Evolutionary conservation across 2,329 filamentous ascomycete genomes (phyloP).

Genomic region (Ceratocystis smalleyi): DNA sequence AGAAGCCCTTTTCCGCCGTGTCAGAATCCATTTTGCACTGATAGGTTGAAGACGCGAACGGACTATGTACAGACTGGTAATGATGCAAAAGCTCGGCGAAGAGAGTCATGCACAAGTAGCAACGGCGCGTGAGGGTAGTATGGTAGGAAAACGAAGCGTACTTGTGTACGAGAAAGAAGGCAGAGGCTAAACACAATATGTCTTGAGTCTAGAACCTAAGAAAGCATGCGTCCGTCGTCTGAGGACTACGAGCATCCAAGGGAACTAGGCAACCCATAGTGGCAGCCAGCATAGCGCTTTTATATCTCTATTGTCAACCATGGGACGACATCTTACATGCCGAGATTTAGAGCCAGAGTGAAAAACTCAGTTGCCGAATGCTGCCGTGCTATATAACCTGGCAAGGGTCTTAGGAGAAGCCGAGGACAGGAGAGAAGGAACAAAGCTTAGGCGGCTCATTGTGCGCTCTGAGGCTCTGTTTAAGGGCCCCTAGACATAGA

Average conservation of each 20-base stretch:
- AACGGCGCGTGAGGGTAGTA: too few relatives aligned
- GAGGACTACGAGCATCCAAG: too few relatives aligned
- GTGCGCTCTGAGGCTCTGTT: not conserved
- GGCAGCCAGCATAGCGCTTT: not conserved
- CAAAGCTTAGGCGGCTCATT: not conserved
- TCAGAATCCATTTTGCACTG: not conserved
- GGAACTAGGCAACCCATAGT: too few relatives aligned
- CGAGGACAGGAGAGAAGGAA: not conserved
- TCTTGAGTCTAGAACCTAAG: too few relatives aligned
- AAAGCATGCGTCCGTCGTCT: too few relatives aligned
- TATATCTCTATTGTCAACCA: not conserved
- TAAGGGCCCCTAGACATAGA: not conserved
- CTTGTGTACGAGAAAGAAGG: too few relatives aligned
- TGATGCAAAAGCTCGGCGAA: too few relatives aligned
- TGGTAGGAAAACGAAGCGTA: too few relatives aligned
- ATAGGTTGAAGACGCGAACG: not conserved
- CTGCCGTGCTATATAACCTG: not conserved
- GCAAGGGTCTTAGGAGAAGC: not conserved
- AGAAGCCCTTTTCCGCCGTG: not conserved
- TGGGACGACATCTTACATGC: not conserved
- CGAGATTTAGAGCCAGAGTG: not conserved
- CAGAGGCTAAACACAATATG: too few relatives aligned
- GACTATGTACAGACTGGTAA: not conserved
- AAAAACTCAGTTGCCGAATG: slow-evolving; percentile 3
- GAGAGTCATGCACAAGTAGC: not conserved